phyloP scores from a whole-genome alignment of 2,329 filamentous ascomycete genomes.

The Stagonosporopsis tanaceti region DNA sequence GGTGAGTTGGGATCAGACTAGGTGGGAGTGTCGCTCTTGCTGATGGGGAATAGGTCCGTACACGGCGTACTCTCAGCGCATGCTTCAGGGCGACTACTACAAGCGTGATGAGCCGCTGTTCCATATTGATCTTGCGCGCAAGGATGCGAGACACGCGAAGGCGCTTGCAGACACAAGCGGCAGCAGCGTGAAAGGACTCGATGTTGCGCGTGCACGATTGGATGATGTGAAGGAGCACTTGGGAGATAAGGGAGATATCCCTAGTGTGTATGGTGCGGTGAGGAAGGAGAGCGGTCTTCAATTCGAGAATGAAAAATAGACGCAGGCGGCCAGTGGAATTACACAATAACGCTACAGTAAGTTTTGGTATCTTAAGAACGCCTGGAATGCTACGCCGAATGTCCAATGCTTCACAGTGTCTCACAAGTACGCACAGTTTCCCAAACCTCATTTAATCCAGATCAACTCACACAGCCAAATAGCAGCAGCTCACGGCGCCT shows the following conservation, averaged over 20 bases:
- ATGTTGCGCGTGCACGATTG: constrained; percentile 72
- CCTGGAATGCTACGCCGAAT: background rate
- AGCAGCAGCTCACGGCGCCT: constrained; percentile 15
- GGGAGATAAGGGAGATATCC: constrained; percentile 78
- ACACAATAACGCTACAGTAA: background rate
- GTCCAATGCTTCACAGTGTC: background rate
- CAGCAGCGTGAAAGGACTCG: constrained; percentile 68
- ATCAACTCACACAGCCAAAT: background rate
- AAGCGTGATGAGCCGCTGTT: constrained; percentile 81
- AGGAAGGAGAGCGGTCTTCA: constrained; percentile 76
- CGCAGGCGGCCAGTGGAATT: background rate
- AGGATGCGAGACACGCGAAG: constrained; percentile 80
- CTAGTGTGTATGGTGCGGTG: constrained; percentile 81
- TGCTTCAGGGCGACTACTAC: constrained; percentile 79
- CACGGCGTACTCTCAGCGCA: constrained; percentile 75
- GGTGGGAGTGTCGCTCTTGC: background rate
- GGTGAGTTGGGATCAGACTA: constrained; percentile 50
- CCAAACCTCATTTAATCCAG: background rate
- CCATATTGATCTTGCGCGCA: constrained; percentile 80
- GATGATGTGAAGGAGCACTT: constrained; percentile 72
- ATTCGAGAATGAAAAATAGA: constrained; percentile 63
- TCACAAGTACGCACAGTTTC: background rate
- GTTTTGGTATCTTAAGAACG: background rate
- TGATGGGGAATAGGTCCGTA: constrained; percentile 59
- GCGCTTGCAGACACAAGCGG: constrained; percentile 70